A percentile compares a stretch with the other conserved stretches of the same genome.
Evolutionary conservation across 805 yeast species (phyloP).

Genomic region (Brettanomyces naardenensis): DNA sequence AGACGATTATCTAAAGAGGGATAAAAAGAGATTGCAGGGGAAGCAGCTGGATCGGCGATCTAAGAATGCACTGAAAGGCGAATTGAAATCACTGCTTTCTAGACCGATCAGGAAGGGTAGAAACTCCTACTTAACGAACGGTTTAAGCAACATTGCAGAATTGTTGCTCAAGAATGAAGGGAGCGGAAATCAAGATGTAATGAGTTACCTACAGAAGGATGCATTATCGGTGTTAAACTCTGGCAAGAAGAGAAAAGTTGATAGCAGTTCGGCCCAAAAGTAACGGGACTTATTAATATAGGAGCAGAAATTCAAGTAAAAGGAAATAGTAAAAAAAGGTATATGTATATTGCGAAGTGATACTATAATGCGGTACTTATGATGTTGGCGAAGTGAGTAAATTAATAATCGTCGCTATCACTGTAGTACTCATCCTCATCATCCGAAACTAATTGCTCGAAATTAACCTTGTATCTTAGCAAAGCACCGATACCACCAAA

Average conservation of each 20-base stretch:
- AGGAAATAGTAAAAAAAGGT: slow-evolving; percentile 2
- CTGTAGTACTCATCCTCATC: slow-evolving; percentile 68
- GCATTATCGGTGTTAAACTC: slow-evolving; percentile 57
- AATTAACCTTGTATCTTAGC: slow-evolving; percentile 92
- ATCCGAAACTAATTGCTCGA: slow-evolving; percentile 88
- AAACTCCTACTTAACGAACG: slow-evolving; percentile 73
- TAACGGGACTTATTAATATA: neutral
- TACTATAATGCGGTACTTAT: neutral
- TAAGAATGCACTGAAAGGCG: slow-evolving; percentile 35
- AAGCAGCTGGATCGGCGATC: slow-evolving; percentile 48
- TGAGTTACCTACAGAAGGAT: slow-evolving; percentile 61
- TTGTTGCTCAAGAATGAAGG: slow-evolving; percentile 51
- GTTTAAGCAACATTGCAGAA: slow-evolving; percentile 70
- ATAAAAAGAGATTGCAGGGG: slow-evolving; percentile 46
- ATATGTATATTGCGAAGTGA: neutral
- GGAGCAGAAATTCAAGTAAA: slow-evolving; percentile 3
- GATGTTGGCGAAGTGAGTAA: slow-evolving; percentile 1
- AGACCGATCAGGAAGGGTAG: slow-evolving; percentile 55
- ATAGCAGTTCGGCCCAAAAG: neutral
- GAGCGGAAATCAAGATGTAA: slow-evolving; percentile 48
- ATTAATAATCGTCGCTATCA: slow-evolving; percentile 25
- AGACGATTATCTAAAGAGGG: slow-evolving; percentile 58
- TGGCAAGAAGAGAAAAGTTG: slow-evolving; percentile 6
- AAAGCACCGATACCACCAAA: slow-evolving; percentile 99
- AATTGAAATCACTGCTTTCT: slow-evolving; percentile 44